Percentiles rank a stretch among this genome's conserved stretches.
Conservation (phyloP, 352 stramenopile genomes). For the Globisporangium carolinianum region DNA sequence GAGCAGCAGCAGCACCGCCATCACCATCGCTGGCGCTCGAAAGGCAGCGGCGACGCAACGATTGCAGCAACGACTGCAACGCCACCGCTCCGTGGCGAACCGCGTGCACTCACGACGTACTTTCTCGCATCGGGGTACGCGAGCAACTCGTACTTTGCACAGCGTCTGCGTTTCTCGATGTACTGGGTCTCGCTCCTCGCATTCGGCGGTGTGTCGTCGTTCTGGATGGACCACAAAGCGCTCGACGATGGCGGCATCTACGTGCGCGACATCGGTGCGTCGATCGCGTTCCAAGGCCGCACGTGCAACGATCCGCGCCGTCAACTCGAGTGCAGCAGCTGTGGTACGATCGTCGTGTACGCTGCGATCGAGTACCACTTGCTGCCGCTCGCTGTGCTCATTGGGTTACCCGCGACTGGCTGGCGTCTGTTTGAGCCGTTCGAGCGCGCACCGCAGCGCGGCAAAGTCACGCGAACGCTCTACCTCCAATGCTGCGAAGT, state of each 20-base stretch:
- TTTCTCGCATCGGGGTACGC: conserved; percentile 49
- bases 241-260: conserved; percentile 42
- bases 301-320: conserved; percentile 18
- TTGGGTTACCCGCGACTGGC: conserved; percentile 57
- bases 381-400: conserved; percentile 45
- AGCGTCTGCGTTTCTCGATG: conserved; percentile 43
- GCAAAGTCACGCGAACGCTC: conserved; percentile 62
- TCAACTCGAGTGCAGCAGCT: conserved; percentile 28
- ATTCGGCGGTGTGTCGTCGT: conserved; percentile 33
- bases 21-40: neutral
- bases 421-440: conserved; percentile 69
- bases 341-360: conserved; percentile 58
- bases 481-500: conserved; percentile 78
- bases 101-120: conserved; percentile 28
- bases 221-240: conserved; percentile 24
- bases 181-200: conserved; percentile 35
- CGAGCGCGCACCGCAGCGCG: conserved; percentile 22
- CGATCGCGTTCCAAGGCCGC: conserved; percentile 38
- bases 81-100: conserved; percentile 16
- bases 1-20: neutral
- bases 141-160: conserved; percentile 78
- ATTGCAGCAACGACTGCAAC: neutral
- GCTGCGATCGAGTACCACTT: conserved; percentile 63
- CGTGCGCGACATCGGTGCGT: conserved; percentile 28
- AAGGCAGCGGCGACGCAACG: neutral